Evolutionary conservation across 345 rosid species (phyloP).

Genomic region (Melastoma malabathricum): DNA sequence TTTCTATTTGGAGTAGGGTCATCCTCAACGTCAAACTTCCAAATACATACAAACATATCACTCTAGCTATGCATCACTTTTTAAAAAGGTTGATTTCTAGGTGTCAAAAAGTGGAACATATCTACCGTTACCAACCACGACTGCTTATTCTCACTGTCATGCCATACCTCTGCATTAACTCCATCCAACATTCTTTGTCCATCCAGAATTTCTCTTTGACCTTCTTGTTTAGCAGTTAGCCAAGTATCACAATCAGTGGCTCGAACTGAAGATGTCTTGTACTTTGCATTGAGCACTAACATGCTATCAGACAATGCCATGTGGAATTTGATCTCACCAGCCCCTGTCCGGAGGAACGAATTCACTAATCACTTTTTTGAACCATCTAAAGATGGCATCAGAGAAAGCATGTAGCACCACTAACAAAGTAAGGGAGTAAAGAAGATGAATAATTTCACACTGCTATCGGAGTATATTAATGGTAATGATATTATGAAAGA

Average conservation of each 20-base stretch:
- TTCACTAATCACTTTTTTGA: not conserved
- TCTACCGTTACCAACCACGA: no score
- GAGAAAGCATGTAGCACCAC: not conserved
- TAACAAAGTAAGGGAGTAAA: no score
- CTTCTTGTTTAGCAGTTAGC: constrained; percentile 67
- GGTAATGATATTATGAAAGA: no score
- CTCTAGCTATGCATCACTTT: no score
- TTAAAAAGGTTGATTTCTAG: no score
- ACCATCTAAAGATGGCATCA: not conserved
- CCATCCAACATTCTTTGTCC: constrained; percentile 47
- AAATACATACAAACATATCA: no score
- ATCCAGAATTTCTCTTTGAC: constrained; percentile 42
- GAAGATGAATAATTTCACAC: no score
- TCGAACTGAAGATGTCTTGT: constrained; percentile 50
- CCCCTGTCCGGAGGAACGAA: constrained; percentile 28
- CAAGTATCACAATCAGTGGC: constrained; percentile 17
- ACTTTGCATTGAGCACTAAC: constrained; percentile 42
- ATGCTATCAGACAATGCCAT: constrained; percentile 49
- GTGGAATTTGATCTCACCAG: constrained; percentile 51
- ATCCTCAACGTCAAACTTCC: no score
- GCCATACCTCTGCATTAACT: constrained; percentile 39
- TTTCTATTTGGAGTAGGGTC: no score
- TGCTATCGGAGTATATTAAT: no score
- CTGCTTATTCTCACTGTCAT: not conserved
- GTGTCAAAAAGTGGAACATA: no score